Conservation (phyloP, 768 basidiomycete genomes). For the Leccinum ochraceum region DNA sequence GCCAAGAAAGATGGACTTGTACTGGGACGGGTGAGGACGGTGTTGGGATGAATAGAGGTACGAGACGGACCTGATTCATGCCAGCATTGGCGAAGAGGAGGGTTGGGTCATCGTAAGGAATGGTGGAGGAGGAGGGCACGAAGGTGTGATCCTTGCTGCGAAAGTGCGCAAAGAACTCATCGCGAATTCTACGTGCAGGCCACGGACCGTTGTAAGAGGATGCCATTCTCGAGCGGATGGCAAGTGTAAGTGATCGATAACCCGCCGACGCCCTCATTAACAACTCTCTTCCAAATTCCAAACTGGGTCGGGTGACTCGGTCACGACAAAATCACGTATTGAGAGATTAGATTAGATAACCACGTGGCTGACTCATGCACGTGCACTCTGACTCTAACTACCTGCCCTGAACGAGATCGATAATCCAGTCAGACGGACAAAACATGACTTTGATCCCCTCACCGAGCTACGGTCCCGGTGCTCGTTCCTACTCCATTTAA, state of each 20-base stretch:
- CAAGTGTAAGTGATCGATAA: slow-evolving; percentile 23
- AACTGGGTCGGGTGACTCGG: slow-evolving; percentile 11
- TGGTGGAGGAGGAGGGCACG: slow-evolving; percentile 87
- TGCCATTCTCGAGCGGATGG: slow-evolving; percentile 23
- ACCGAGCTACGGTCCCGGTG: slow-evolving; percentile 30
- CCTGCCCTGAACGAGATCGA: slow-evolving; percentile 52
- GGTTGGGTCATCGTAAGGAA: slow-evolving; percentile 98
- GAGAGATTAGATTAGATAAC: slow-evolving; percentile 23
- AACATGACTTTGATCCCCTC: slow-evolving; percentile 16
- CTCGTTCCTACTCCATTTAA: slow-evolving; percentile 2
- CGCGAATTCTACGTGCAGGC: slow-evolving; percentile 81
- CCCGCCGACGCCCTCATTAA: slow-evolving; percentile 10
- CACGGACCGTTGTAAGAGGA: slow-evolving; percentile 48
- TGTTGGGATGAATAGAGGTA: background rate
- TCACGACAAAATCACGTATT: background rate
- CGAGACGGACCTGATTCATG: slow-evolving; percentile 79
- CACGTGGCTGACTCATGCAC: background rate
- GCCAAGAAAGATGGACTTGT: slow-evolving; percentile 97
- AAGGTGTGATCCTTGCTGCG: slow-evolving; percentile 77
- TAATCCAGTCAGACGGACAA: slow-evolving; percentile 29
- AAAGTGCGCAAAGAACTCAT: slow-evolving; percentile 93
- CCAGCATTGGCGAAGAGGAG: slow-evolving; percentile 98
- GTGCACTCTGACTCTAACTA: slow-evolving; percentile 1
- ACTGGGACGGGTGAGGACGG: slow-evolving; percentile 41
- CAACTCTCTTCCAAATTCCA: background rate